Percentiles rank a stretch among this genome's conserved stretches.
phyloP scores from a whole-genome alignment of 257 asterid species.

The Ilex asprella region DNA sequence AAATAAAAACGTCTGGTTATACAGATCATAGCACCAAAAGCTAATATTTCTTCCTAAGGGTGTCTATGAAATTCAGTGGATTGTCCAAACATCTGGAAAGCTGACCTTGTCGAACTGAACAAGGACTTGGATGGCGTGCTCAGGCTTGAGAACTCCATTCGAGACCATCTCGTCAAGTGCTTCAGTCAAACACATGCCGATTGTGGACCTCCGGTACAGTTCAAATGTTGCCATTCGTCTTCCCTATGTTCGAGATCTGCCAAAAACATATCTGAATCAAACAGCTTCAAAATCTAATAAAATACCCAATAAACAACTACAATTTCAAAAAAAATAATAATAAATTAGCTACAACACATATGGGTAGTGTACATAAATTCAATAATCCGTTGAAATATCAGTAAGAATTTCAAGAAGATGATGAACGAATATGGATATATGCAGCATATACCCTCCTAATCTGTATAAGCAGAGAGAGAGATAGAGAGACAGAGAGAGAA shows the following conservation, averaged over 20 bases:
- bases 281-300: not conserved
- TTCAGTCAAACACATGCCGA: slow-evolving; percentile 88
- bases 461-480: not conserved
- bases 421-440: not conserved
- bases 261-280: not conserved
- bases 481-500: not conserved
- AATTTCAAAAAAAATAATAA: not conserved
- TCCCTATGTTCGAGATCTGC: slow-evolving; percentile 8
- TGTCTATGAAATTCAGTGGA: no score
- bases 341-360: not conserved
- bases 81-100: no score
- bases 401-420: not conserved
- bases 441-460: not conserved
- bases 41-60: no score
- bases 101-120: slow-evolving; percentile 91
- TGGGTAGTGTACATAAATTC: not conserved
- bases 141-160: slow-evolving; percentile 68
- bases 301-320: not conserved
- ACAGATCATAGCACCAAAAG: no score
- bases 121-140: slow-evolving; percentile 85
- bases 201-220: slow-evolving; percentile 80
- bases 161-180: slow-evolving; percentile 88
- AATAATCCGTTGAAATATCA: not conserved
- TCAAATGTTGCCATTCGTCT: slow-evolving; percentile 80
- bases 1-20: not conserved